Base-by-base conservation (phyloP, 2,329 filamentous ascomycete genomes). In the Diaporthe citrichinensis region DNA sequence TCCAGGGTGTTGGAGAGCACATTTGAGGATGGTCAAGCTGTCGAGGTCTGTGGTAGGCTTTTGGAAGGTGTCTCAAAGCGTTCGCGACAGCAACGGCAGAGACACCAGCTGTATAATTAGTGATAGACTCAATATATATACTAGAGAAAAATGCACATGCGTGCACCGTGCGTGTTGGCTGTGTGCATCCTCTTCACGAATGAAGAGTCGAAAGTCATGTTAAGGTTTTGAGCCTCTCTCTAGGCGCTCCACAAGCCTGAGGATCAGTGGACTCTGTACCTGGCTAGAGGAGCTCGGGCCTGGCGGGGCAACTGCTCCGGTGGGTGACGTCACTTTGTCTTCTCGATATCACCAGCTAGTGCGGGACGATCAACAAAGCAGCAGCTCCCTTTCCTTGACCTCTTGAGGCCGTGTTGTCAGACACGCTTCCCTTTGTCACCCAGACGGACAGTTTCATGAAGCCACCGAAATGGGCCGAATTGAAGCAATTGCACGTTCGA, bases 401-500 rank as follows among this genome's bases (percentile, higher is more conserved):
- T 17, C 20, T 14, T 31, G 36, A 55, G 39, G 58, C 8, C 25
- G 25, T 73, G 34, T 44, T 65, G 23, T 57, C 49, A 46, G 25
- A 44, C 71, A 46, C 12, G n/a, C 28, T 36, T 59, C 41, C 14
- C 46, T 10, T 55, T 57, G 2, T 17, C 46, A 25, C 15, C 5
- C 34, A 28, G 44, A 65, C 36, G 25, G 28, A 20, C 41, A 34
- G 20, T 23, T 15, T 12, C 23, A 23, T 23, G 5, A 46, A 49
- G 8, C 25, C n/a, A n/a, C 14, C 12, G 57, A n/a, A 12, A 83
- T 83, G 81, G 79, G 79, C n/a, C 79, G 81, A 46, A 74, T 81
- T 44, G 78, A 81, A 59, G 76, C 76, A 25, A 86, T 88, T 73
- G 84, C 85, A 39, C 83, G 83, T 12, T 87, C 86, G 14, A 82